Conservation (phyloP, 257 asterid genomes). For the Paraleonurus japonicus region DNA sequence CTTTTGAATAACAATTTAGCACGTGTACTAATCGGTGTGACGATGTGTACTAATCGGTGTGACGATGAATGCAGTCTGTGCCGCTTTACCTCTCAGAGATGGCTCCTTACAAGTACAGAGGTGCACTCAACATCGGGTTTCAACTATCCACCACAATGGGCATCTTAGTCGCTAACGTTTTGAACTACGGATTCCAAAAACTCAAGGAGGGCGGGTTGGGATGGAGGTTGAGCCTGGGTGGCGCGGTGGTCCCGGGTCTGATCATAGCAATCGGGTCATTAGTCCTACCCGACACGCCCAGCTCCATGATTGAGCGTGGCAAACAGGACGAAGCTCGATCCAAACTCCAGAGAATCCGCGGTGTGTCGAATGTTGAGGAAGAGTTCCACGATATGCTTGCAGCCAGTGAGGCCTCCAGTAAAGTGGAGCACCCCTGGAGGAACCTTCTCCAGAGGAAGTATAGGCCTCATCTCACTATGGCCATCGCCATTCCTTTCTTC, state of each 20-base stretch:
- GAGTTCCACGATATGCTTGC: slow-evolving; percentile 69
- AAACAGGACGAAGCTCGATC: slow-evolving; percentile 44
- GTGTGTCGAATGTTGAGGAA: slow-evolving; percentile 51
- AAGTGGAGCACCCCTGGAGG: slow-evolving; percentile 70
- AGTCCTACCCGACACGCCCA: slow-evolving; percentile 84
- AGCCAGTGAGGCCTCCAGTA: slow-evolving; percentile 63
- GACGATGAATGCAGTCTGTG: slow-evolving; percentile 53
- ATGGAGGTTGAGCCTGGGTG: slow-evolving; percentile 82
- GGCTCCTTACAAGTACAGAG: slow-evolving; percentile 61
- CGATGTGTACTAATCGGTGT: too few relatives aligned
- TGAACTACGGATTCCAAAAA: slow-evolving; percentile 43
- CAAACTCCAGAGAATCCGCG: slow-evolving; percentile 53
- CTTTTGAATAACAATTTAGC: too few relatives aligned
- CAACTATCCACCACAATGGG: slow-evolving; percentile 50
- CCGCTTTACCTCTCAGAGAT: slow-evolving; percentile 57
- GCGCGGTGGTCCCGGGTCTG: slow-evolving; percentile 81
- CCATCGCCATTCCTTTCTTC: slow-evolving; percentile 63
- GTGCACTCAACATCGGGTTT: slow-evolving; percentile 50
- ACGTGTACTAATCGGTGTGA: too few relatives aligned
- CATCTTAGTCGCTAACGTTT: slow-evolving; percentile 39
- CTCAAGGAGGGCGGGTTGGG: slow-evolving; percentile 52
- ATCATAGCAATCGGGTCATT: slow-evolving; percentile 67
- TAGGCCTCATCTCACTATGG: slow-evolving; percentile 81
- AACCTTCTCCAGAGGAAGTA: slow-evolving; percentile 59
- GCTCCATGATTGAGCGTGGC: slow-evolving; percentile 81